Evolutionary conservation across 768 basidiomycete genomes (phyloP).

Genomic region (Lactarius trivialis): DNA sequence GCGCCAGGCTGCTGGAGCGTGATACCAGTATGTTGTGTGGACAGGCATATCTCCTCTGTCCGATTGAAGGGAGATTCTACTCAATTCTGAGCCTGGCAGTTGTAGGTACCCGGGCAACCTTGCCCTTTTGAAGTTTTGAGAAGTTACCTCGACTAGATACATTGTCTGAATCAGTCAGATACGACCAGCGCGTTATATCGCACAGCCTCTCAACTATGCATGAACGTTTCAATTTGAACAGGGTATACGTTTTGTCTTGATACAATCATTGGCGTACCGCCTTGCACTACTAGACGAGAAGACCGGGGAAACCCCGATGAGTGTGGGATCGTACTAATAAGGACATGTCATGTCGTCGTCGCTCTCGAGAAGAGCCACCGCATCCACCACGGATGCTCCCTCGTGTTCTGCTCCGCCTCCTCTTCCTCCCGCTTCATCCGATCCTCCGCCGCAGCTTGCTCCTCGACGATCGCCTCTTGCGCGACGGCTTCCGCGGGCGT

Average conservation of each 20-base stretch:
- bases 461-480: conserved; percentile 65
- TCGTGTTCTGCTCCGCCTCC: conserved; percentile 39
- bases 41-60: too few species aligned
- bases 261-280: not conserved
- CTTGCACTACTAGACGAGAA: not conserved
- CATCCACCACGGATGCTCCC: conserved; percentile 49
- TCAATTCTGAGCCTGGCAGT: not conserved
- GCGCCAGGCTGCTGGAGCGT: too few species aligned
- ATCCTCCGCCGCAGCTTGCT: conserved; percentile 49
- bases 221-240: not conserved
- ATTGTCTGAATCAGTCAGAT: not conserved
- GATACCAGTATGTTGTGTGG: too few species aligned
- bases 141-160: not conserved
- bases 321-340: not conserved
- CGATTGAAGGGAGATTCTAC: too few species aligned
- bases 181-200: not conserved
- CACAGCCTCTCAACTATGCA: not conserved
- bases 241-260: not conserved
- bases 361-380: conserved; percentile 55
- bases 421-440: conserved; percentile 50
- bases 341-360: conserved; percentile 11
- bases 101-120: not conserved
- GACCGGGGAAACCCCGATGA: not conserved
- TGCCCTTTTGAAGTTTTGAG: not conserved
- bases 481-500: conserved; percentile 56